Evolutionary conservation across 2,329 filamentous ascomycete genomes (phyloP).

Genomic region (Sporothrix luriei): DNA sequence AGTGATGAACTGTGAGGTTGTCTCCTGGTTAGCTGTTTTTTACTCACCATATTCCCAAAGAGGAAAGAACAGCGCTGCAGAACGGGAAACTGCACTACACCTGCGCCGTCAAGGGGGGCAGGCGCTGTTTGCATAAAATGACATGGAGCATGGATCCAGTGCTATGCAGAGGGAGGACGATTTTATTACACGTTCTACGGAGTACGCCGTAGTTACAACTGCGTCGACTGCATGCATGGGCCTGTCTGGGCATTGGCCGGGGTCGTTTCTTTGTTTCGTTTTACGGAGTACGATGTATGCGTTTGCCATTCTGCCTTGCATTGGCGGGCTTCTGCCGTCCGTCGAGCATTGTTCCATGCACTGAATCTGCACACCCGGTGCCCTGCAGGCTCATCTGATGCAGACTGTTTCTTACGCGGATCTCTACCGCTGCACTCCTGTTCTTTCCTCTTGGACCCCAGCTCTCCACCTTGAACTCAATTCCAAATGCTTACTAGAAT

Average conservation of each 20-base stretch:
- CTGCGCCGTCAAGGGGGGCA: background rate
- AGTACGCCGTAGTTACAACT: background rate
- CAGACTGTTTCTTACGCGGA: background rate
- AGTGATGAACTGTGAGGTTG: background rate
- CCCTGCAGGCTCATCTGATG: background rate
- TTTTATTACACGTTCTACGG: background rate
- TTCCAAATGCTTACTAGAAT: background rate
- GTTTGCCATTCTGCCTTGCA: constrained; percentile 1
- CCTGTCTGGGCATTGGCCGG: background rate
- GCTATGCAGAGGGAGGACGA: background rate
- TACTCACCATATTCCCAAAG: background rate
- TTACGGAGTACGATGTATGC: too few relatives aligned
- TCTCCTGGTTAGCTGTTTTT: constrained; percentile 6
- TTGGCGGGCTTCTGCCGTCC: constrained; percentile 2
- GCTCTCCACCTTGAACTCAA: background rate
- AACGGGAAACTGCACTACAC: constrained; percentile 13
- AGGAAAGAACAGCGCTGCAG: constrained; percentile 23
- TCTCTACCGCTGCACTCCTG: background rate
- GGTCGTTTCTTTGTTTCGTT: background rate
- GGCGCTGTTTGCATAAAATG: background rate
- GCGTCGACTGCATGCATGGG: constrained; percentile 23
- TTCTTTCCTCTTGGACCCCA: background rate
- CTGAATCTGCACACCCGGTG: background rate
- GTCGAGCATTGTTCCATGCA: background rate
- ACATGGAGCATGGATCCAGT: constrained; percentile 5